Base-by-base conservation (phyloP, 345 rosid species). In the Salix suchowensis region DNA sequence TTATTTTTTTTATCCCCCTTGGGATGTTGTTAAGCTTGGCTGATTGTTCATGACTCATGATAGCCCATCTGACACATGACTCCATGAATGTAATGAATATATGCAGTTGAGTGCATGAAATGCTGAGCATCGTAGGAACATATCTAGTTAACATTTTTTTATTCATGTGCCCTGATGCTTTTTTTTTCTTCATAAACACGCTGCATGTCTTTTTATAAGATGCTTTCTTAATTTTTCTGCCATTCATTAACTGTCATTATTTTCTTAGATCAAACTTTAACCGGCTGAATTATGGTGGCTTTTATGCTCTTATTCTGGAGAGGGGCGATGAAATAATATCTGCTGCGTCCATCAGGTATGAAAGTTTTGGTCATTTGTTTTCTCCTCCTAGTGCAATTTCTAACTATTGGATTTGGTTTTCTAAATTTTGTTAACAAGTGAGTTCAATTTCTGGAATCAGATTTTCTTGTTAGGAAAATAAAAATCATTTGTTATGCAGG, bases 291-390 rank as follows among this genome's bases (percentile, higher is more conserved):
- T 94, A 85, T 78, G 70, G 85, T 76, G 93, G 98, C 60, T 94
- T 94, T 82, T 92, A 90, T 75, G 86, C 96, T 72, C 91, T 86
- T 80, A 81, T 92, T 72, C 80, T 94, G 78, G 98, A 94, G 84
- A 92, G 91, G 80, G 98, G 96, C n/a, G 97, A 94, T 48, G 97
- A 94, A 80, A 88, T 92, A 77, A 89, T 92, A 68, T 90, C 91
- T 42, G 89, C 90, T 37, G 94, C 98, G 74, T 94, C 96, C 79
- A 79, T 92, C 83, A 90, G 97, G 98, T 93, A 82, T 74, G 21
- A 8, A 65, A 44, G 30, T 66, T n/a, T 4, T 77, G 62, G 28
- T 65, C 75, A 70, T 72, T 77, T 65, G 13, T 61, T 46, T 11
- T 6, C 55, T 68, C 40, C 37, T 68, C 13, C 7, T 32, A 40